Evolutionary conservation across 257 asterid species (phyloP).

Genomic region (Jacaranda copaia): DNA sequence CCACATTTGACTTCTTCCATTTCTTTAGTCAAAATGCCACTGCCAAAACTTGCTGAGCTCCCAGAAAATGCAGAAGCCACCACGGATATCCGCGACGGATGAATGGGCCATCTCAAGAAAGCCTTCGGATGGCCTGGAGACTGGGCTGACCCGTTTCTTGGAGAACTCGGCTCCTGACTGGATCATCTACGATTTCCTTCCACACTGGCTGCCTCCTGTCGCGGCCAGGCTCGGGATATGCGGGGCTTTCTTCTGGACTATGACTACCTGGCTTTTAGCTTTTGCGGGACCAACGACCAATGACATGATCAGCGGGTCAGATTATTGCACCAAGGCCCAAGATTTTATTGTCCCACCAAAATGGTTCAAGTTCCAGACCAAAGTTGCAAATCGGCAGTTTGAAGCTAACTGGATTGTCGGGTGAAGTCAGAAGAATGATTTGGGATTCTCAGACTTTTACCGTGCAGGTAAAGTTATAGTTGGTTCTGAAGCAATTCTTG

Average conservation of each 20-base stretch:
- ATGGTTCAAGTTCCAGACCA: conserved; percentile 43
- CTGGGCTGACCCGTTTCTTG: conserved; percentile 33
- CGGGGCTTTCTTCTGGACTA: conserved; percentile 33
- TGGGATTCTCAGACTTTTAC: conserved; percentile 37
- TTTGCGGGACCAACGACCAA: conserved; percentile 37
- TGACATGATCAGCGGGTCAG: conserved; percentile 25
- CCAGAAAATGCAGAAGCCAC: conserved; percentile 39
- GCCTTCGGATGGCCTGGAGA: conserved; percentile 37
- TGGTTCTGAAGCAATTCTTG: conserved; percentile 28
- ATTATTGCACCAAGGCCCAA: conserved; percentile 28
- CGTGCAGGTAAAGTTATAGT: conserved; percentile 30
- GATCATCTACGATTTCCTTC: conserved; percentile 44
- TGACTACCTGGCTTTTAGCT: conserved; percentile 37
- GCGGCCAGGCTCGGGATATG: conserved; percentile 34
- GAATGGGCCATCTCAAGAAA: conserved; percentile 20
- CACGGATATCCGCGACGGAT: conserved; percentile 14
- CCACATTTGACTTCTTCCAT: conserved; percentile 33
- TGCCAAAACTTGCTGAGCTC: conserved; percentile 35
- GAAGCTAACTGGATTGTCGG: conserved; percentile 37
- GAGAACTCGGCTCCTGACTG: conserved; percentile 33
- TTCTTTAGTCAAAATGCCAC: conserved; percentile 42
- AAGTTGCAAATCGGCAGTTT: conserved; percentile 31
- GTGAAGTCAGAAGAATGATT: conserved; percentile 7
- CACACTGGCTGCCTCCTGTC: conserved; percentile 46
- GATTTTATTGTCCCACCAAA: conserved; percentile 44